A percentile compares a stretch with the other conserved stretches of the same genome.
phyloP scores from a whole-genome alignment of 306 rosid species.

The Medicago lupulina region DNA sequence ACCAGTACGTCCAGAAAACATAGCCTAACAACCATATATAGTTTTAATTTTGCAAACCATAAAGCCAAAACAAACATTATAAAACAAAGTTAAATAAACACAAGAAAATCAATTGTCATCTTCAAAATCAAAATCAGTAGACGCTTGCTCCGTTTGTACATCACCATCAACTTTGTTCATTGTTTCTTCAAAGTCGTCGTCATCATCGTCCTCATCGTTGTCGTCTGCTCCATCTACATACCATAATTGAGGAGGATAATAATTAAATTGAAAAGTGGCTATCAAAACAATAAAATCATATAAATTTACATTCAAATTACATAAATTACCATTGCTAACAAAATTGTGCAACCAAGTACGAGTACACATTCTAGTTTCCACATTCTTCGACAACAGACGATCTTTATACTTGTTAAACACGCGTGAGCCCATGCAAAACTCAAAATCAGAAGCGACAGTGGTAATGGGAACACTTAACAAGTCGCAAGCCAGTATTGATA shows the following conservation, averaged over 20 bases:
- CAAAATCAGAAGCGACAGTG: not conserved
- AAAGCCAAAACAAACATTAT: not conserved
- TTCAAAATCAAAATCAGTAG: not conserved
- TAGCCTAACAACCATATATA: not conserved
- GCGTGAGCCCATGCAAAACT: not conserved
- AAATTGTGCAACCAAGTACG: not conserved
- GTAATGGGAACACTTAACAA: conserved; percentile 6
- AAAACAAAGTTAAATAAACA: not conserved
- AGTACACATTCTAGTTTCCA: not conserved
- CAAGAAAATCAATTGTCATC: not conserved
- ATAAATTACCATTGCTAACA: not conserved
- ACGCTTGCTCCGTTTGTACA: not conserved
- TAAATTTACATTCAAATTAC: not conserved
- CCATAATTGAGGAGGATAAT: not conserved
- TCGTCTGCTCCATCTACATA: not conserved
- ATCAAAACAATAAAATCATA: not conserved
- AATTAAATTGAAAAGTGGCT: not conserved
- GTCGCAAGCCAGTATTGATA: conserved; percentile 8
- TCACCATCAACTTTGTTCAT: not conserved
- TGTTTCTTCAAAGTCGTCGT: not conserved
- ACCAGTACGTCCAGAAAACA: not conserved
- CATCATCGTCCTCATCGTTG: too few species aligned
- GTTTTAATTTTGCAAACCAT: not conserved
- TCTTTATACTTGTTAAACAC: conserved; percentile 9
- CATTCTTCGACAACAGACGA: not conserved